Evolutionary conservation across 2,329 filamentous ascomycete species (phyloP).

Genomic region (Lachnellula willkommii): DNA sequence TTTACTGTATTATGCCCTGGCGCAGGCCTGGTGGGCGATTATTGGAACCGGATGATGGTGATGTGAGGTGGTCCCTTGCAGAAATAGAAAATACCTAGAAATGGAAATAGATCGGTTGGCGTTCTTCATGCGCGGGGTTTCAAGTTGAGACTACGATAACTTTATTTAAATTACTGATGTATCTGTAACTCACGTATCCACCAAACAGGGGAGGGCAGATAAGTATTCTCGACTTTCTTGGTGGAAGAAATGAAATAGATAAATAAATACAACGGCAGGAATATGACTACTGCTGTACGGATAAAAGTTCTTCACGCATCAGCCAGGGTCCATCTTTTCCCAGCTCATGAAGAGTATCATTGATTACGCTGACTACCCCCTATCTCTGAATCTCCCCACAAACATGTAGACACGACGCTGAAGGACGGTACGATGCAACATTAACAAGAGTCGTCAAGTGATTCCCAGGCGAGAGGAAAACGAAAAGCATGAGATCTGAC

Average conservation of each 20-base stretch:
- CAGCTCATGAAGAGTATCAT: slow-evolving; percentile 11
- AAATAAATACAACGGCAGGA: neutral
- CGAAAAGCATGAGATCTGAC: slow-evolving; percentile 18
- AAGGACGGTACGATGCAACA: slow-evolving; percentile 11
- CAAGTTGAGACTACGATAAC: neutral
- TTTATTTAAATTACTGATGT: neutral
- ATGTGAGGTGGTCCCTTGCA: too few species aligned
- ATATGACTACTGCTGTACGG: neutral
- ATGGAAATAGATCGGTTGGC: too few species aligned
- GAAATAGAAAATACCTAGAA: too few species aligned
- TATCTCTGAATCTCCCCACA: slow-evolving; percentile 9
- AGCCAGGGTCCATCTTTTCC: neutral
- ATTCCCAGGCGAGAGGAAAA: slow-evolving; percentile 6
- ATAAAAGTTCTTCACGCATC: neutral
- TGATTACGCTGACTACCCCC: slow-evolving; percentile 23
- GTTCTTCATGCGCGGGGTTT: neutral
- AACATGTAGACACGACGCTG: slow-evolving; percentile 15
- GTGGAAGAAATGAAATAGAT: neutral
- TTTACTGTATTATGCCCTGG: too few species aligned
- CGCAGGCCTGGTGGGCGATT: too few species aligned
- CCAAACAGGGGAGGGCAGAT: neutral
- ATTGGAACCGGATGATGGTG: too few species aligned
- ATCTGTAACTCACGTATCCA: neutral
- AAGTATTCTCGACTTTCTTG: too few species aligned
- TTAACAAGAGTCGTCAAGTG: slow-evolving; percentile 10